Evolutionary conservation across 2,329 filamentous ascomycete species (phyloP).

Genomic region (Aspergillus niger): DNA sequence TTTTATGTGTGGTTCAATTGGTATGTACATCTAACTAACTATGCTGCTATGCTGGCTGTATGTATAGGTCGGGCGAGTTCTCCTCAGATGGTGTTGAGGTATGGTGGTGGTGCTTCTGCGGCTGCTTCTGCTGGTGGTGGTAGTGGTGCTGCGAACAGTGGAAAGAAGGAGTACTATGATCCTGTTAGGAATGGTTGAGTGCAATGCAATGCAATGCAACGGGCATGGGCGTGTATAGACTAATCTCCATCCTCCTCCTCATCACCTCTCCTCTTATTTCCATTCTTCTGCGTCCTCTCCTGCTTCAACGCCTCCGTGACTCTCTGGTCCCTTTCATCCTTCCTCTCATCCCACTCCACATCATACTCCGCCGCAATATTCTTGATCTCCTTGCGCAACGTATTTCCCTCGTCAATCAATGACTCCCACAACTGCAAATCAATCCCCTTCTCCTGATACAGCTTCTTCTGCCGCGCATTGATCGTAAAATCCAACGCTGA

Average conservation of each 20-base stretch:
- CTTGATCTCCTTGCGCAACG: slow-evolving; percentile 75
- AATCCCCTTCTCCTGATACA: slow-evolving; percentile 77
- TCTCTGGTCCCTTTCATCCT: slow-evolving; percentile 67
- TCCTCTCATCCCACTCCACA: slow-evolving; percentile 81
- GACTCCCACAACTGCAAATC: slow-evolving; percentile 76
- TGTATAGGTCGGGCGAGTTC: slow-evolving; percentile 7
- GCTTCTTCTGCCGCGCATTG: slow-evolving; percentile 70
- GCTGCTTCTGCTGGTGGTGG: not conserved
- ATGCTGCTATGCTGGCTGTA: not conserved
- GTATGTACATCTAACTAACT: not conserved
- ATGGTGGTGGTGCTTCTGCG: not conserved
- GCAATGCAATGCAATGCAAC: no score
- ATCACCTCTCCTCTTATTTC: slow-evolving; percentile 1
- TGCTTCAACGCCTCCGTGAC: slow-evolving; percentile 57
- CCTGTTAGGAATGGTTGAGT: slow-evolving; percentile 40
- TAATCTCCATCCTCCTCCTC: slow-evolving; percentile 9
- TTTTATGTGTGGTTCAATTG: not conserved
- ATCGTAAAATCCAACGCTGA: slow-evolving; percentile 86
- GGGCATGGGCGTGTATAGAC: not conserved
- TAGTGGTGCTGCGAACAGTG: slow-evolving; percentile 21
- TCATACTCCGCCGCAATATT: slow-evolving; percentile 82
- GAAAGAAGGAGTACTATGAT: slow-evolving; percentile 44
- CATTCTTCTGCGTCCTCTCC: slow-evolving; percentile 46
- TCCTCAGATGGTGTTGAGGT: slow-evolving; percentile 23
- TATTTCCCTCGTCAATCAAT: slow-evolving; percentile 77